Evolutionary conservation across 192 early-diverging fungal species (phyloP).

Genomic region (Gamsiella multidivaricata): DNA sequence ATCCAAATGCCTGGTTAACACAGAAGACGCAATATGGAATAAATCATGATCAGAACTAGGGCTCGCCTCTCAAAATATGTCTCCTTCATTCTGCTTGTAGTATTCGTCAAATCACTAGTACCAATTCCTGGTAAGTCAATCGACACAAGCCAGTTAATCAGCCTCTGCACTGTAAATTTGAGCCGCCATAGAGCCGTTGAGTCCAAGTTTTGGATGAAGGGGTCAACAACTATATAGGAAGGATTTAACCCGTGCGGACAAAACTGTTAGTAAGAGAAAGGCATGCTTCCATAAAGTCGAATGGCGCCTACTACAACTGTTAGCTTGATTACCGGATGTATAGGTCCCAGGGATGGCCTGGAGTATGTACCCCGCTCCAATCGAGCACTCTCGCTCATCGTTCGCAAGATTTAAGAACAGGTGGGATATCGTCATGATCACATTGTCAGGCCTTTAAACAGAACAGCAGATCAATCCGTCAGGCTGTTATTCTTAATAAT

Average conservation of each 20-base stretch:
- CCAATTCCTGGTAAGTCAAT: conserved; percentile 39
- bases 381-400: conserved; percentile 23
- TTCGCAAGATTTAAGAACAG: conserved; percentile 33
- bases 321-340: conserved; percentile 22
- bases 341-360: conserved; percentile 28
- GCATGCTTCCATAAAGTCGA: not conserved
- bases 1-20: conserved; percentile 27
- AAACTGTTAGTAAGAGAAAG: not conserved
- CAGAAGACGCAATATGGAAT: too few relatives aligned
- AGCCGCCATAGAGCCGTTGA: conserved; percentile 24
- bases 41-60: not conserved
- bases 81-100: not conserved
- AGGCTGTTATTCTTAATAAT: too few relatives aligned
- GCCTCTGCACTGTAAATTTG: conserved; percentile 27
- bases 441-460: conserved; percentile 35
- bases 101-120: conserved; percentile 3
- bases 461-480: too few relatives aligned
- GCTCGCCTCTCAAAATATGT: not conserved
- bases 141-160: conserved; percentile 41
- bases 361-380: conserved; percentile 27
- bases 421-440: conserved; percentile 31
- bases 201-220: conserved; percentile 36
- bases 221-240: conserved; percentile 38
- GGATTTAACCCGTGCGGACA: too few relatives aligned
- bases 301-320: too few relatives aligned